These are phyloP conservation scores for Ascomycota sp. DNA, from an alignment of 2,329 filamentous ascomycete genomes.

Conservation along the genomic window DNA sequence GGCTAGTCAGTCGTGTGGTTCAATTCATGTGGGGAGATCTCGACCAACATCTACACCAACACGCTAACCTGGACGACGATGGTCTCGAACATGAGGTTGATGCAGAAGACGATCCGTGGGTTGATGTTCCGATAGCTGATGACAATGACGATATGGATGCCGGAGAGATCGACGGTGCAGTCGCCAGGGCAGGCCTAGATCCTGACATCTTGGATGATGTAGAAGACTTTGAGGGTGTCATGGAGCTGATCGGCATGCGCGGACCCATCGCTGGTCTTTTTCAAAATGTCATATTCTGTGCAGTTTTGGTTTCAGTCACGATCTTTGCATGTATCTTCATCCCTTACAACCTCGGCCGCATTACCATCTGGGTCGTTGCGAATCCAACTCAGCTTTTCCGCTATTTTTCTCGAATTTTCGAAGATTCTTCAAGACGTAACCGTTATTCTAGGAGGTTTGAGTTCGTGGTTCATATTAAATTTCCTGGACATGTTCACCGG, in stretches of 20 bases:
- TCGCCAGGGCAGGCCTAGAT: constrained; percentile 47
- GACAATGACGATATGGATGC: constrained; percentile 20
- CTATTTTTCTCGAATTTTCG: constrained; percentile 49
- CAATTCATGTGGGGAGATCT: constrained; percentile 44
- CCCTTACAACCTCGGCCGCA: constrained; percentile 78
- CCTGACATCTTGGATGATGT: constrained; percentile 61
- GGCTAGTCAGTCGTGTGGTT: constrained; percentile 18
- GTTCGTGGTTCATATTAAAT: constrained; percentile 22
- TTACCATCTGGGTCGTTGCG: constrained; percentile 59
- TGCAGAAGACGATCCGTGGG: constrained; percentile 32
- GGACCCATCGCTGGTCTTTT: constrained; percentile 76
- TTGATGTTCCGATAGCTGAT: constrained; percentile 8
- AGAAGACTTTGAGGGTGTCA: constrained; percentile 87
- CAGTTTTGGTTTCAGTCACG: constrained; percentile 71
- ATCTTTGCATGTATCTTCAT: constrained; percentile 73
- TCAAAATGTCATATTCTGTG: constrained; percentile 89
- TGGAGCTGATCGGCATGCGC: constrained; percentile 92
- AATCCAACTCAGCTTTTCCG: constrained; percentile 61
- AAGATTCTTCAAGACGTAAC: constrained; percentile 60
- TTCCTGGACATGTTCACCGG: constrained; percentile 17
- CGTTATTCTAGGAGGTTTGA: constrained; percentile 41
- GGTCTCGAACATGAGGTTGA: constrained; percentile 14
- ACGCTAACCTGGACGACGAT: constrained; percentile 6
- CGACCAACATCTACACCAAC: constrained; percentile 6
- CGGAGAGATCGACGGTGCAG: constrained; percentile 18